Base-by-base conservation (phyloP, 2,329 filamentous ascomycete genomes). In the Verticillium dahliae region DNA sequence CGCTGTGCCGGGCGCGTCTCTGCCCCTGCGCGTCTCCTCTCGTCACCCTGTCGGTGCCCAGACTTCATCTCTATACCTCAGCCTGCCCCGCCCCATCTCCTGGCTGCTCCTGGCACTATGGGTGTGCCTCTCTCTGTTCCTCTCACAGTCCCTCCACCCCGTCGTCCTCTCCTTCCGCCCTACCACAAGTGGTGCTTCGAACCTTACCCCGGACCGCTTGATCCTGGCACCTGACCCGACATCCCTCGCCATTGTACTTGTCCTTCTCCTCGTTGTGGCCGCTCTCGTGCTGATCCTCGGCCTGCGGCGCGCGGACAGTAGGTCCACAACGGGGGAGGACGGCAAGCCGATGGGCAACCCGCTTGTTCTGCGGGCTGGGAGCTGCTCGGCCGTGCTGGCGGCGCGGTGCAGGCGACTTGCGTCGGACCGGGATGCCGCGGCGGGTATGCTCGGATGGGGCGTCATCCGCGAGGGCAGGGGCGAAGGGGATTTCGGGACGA, bases 361-460 rank as follows among this genome's bases (percentile, higher is more conserved):
- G 27, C 75, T 84, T 31, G 74, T 74, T 1, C 66, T 84, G 39
- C 70, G 68, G 27, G 80, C 76, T 35, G 81, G 81, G 11, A 73
- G 75, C 52, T 84, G 81, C 71, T 81, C 79, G 63, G 81, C 80
- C 9, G 81, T 82, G n/a, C 68, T 85, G 64, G 79, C 76, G 68
- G 75, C 81, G 31, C 70, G 77, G 58, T 83, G 81, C 69, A 81
- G 83, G 61, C 71, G 75, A 5, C 65, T 69, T 18, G 68, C 67
- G 9, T 70, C 70, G 45, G 69, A 68, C 57, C 65, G 65, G 22
- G 71, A 68, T 66, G 64, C 56, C 14, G 33, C 56, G 3, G 22
- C 27, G 4, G 56, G 56, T 1, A 9, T 31, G 37, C 18, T 45
- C 10, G 37, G 18, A 10, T 58, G 56, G 56, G 56, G 56, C 9